These are phyloP conservation scores for Boletus tomentosulus DNA, from an alignment of 768 basidiomycete species.

Conservation along the genomic window DNA sequence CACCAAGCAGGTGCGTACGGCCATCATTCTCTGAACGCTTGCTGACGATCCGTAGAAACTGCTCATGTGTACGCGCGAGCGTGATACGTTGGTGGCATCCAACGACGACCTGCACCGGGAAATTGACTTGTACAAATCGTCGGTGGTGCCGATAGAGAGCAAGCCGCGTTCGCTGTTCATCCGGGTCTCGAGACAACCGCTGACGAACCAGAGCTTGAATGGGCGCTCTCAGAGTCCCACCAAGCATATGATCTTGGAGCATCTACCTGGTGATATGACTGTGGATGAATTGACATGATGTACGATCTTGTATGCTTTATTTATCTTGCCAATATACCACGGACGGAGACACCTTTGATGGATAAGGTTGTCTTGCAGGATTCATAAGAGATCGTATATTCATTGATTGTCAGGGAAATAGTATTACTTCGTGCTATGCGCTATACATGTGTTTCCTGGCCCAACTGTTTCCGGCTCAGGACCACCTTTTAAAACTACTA, in stretches of 20 bases:
- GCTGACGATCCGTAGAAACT: slow-evolving; percentile 39
- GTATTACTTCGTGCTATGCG: too few species aligned
- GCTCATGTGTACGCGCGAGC: slow-evolving; percentile 42
- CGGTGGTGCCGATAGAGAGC: slow-evolving; percentile 42
- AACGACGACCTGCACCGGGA: slow-evolving; percentile 51
- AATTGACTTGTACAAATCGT: slow-evolving; percentile 58
- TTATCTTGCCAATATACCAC: slow-evolving; percentile 8
- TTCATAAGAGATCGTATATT: too few species aligned
- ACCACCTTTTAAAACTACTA: too few species aligned
- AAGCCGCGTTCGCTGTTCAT: slow-evolving; percentile 52
- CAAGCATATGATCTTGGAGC: slow-evolving; percentile 26
- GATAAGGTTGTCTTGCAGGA: too few species aligned
- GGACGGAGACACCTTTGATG: too few species aligned
- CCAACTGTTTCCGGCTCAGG: too few species aligned
- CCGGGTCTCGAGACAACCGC: slow-evolving; percentile 44
- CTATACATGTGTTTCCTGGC: too few species aligned
- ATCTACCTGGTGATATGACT: slow-evolving; percentile 47
- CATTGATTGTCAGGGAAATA: too few species aligned
- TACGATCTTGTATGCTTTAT: slow-evolving; percentile 12
- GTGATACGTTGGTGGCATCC: slow-evolving; percentile 39
- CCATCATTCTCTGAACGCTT: not conserved
- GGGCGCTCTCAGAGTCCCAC: slow-evolving; percentile 11
- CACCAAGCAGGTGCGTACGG: slow-evolving; percentile 64
- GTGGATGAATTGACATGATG: slow-evolving; percentile 41
- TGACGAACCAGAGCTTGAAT: slow-evolving; percentile 43